Evolutionary conservation across 768 basidiomycete genomes (phyloP), one percentile per base, ranked within the genome.

Genomic region (Dendrothele bispora): DNA sequence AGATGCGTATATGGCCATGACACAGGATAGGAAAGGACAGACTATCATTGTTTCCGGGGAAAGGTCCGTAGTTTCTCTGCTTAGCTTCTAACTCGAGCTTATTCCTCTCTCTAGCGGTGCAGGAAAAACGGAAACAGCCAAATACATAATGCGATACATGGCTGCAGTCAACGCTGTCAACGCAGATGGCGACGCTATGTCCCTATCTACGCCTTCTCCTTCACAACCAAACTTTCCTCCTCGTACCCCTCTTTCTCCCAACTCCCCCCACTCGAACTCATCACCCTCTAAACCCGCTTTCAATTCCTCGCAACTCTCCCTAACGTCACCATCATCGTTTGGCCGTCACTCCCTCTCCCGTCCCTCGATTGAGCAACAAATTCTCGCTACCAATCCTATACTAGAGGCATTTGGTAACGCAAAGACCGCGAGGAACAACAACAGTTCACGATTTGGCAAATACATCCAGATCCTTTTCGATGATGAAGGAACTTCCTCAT

Each of bases 391-490:
- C 18, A 99, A 99, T 65, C 97, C 97, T 20, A 98, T 97, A 59
- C 84, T 98, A 53, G 97, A 99, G 68, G 91, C 95, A 0, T 98
- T 99, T 58, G 97, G 97, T 55, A 99, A 99, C 68, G 97, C 97
- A 18, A 98, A 99, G 72, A 99, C 97, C 26, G 98, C 97, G 15
- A 82, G 97, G 50, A 98, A 99, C 63, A 97, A 99, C 68, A 99
- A 99, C 66, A 95, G 92, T 5, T 98, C 97, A 21, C 84, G 97
- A 47, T 98, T 99, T 66, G 97, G 97, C 52, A 99, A 99, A 73
- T 98, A 98, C 70, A 97, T 98, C 54, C 95, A 99, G 97, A 95
- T 99, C 63, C 80, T 98, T 28, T 98, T 99, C 58, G 95, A 98
- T 63, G 89, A 89, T 43, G n/a, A n/a, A n/a, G n/a, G n/a, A n/a